Evolutionary conservation across 805 yeast genomes (phyloP).

Genomic region (Naumovozyma dairenensis): DNA sequence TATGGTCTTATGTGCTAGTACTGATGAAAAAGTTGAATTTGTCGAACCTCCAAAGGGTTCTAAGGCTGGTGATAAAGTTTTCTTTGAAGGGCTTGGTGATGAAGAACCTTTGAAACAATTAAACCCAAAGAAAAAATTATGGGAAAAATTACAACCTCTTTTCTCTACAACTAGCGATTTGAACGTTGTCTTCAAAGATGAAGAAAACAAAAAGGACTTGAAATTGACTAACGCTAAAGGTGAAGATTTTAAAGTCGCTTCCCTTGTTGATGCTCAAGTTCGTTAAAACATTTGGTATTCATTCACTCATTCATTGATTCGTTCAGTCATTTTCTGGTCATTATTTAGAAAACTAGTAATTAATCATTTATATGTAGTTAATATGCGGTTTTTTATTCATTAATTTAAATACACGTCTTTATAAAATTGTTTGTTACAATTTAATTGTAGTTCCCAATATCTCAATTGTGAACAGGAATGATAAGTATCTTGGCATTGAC

Average conservation of each 20-base stretch:
- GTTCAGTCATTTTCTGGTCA: neutral
- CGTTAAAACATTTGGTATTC: constrained; percentile 35
- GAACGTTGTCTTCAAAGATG: constrained; percentile 71
- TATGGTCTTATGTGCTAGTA: constrained; percentile 94
- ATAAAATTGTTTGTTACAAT: constrained; percentile 16
- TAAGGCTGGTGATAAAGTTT: constrained; percentile 91
- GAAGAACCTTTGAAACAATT: constrained; percentile 83
- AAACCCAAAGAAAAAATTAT: constrained; percentile 96
- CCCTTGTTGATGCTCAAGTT: constrained; percentile 70
- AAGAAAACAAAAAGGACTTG: constrained; percentile 55
- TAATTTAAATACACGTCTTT: constrained; percentile 12
- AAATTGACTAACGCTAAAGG: constrained; percentile 75
- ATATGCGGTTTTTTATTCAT: neutral
- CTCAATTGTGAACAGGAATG: constrained; percentile 17
- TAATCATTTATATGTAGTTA: neutral
- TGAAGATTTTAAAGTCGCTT: constrained; percentile 60
- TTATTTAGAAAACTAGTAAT: no score
- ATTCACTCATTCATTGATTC: neutral
- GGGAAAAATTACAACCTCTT: constrained; percentile 90
- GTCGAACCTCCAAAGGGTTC: constrained; percentile 91
- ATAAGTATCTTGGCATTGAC: constrained; percentile 16
- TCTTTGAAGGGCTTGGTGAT: constrained; percentile 78
- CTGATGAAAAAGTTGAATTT: constrained; percentile 68
- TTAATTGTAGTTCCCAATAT: constrained; percentile 21
- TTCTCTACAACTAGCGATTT: constrained; percentile 71